These are phyloP conservation scores for Berberis vulgaris DNA, from an alignment of 164 flowering plant genomes.

Conservation along the genomic window DNA sequence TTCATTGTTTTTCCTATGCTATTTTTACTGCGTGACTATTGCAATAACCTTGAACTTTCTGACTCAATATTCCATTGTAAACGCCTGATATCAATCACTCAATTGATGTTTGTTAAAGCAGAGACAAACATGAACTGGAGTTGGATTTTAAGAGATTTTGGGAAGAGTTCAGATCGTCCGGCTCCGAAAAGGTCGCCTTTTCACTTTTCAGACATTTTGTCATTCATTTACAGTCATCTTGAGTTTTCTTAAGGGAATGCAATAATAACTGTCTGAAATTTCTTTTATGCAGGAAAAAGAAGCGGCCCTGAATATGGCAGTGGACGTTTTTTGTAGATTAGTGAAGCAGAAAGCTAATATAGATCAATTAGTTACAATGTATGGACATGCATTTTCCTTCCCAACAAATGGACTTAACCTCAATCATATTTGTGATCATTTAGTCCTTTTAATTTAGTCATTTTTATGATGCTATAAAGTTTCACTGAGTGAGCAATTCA, in stretches of 20 bases:
- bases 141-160: constrained; percentile 97
- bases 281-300: constrained; percentile 86
- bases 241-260: neutral
- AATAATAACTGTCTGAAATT: constrained; percentile 15
- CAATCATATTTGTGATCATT: neutral
- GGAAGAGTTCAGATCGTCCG: constrained; percentile 98
- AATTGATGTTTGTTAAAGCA: constrained; percentile 21
- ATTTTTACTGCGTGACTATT: too few relatives aligned
- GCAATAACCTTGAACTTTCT: too few relatives aligned
- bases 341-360: constrained; percentile 81
- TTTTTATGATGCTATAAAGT: too few relatives aligned
- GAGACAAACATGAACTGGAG: constrained; percentile 91
- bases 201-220: neutral
- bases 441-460: too few relatives aligned
- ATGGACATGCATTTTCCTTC: constrained; percentile 12
- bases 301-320: constrained; percentile 80
- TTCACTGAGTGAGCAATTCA: too few relatives aligned
- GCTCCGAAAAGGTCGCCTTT: constrained; percentile 74
- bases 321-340: constrained; percentile 95
- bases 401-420: neutral
- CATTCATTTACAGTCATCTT: neutral
- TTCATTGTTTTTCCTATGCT: too few relatives aligned
- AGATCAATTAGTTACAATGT: constrained; percentile 84
- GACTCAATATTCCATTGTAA: neutral
- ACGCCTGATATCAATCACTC: neutral